Evolutionary conservation across 202 grass and related monocot genomes (phyloP), one percentile per base, ranked within the genome.

Genomic region (Elaeis oleifera): DNA sequence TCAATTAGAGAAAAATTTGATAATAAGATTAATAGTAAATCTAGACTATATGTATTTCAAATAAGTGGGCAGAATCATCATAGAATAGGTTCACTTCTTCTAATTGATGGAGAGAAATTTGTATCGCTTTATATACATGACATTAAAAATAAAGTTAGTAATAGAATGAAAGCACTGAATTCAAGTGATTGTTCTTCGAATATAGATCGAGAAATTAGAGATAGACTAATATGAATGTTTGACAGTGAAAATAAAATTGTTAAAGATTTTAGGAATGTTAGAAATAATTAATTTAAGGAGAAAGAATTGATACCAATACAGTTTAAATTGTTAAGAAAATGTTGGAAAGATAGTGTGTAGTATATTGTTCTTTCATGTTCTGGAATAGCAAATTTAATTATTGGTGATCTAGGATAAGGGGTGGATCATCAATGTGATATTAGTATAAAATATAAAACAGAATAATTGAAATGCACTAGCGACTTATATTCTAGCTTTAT

Each of bases 71-170:
- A 23, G 1, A 15, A 8, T 23, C 17, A 18, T 17, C 65, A 69
- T 54, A 19, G 16, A 17, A 69, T 69, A 14, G 65, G 44, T 0
- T 54, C 65, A 25, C 20, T 69, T 14, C 52, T 69, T 24, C 44
- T 48, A 0, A 8, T 24, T 69, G 65, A 69, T 18, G 9, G 20
- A 24, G 5, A 22, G 9, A 20, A 53, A 54, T 69, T 54, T 28
- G 65, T 17, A 23, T 49, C 56, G 16, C 49, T 69, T 5, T 54
- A 69, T 26, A 54, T 56, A 18, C 29, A 69, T 32, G 65, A 69
- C n/a, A 69, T 5, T 5, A 14, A 53, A 29, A 69, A 69, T 19
- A 26, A 69, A 56, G 28, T 56, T 3, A 8, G 54, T 1, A 23
- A 56, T 55, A 27, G 50, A 27, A 56, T 69, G 23, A 23, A 18